Percentiles rank a stretch among this genome's conserved stretches.
Evolutionary conservation across 441 rosid genomes (phyloP).

Genomic region (Mallotus repandus): DNA sequence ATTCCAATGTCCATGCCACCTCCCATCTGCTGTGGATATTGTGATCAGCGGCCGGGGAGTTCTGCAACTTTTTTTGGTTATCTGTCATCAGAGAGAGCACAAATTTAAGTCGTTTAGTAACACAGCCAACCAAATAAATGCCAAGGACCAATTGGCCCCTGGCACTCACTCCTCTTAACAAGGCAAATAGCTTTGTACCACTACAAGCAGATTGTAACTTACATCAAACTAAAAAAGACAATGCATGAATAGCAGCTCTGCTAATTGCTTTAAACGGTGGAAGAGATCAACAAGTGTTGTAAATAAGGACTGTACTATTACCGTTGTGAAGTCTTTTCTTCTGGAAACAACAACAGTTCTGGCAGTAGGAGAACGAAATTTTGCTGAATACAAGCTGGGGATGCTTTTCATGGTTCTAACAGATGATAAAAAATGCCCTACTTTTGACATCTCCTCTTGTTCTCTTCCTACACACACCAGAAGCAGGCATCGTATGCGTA

Average conservation of each 20-base stretch:
- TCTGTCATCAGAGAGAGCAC: conserved; percentile 26
- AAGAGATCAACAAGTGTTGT: too few species aligned
- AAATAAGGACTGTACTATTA: background rate
- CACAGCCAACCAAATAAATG: too few species aligned
- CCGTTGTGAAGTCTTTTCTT: conserved; percentile 11
- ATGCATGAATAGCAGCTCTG: too few species aligned
- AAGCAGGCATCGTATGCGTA: background rate
- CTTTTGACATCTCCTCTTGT: conserved; percentile 17
- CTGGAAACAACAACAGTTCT: conserved; percentile 6
- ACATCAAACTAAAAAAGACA: too few species aligned
- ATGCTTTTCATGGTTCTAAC: conserved; percentile 22
- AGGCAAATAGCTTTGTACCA: too few species aligned
- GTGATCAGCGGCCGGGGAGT: conserved; percentile 48
- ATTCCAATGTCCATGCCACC: conserved; percentile 68
- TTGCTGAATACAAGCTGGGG: background rate
- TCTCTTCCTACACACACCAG: too few species aligned
- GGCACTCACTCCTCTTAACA: too few species aligned
- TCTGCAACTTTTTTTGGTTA: conserved; percentile 29
- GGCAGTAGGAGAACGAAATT: background rate
- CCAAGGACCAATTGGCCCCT: too few species aligned
- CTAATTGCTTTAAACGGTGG: too few species aligned
- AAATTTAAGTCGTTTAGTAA: too few species aligned
- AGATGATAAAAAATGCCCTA: conserved; percentile 16
- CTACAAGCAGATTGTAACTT: too few species aligned
- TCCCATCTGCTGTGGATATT: conserved; percentile 60